phyloP scores from a whole-genome alignment of 768 basidiomycete species.

The Lyophyllum decastes region DNA sequence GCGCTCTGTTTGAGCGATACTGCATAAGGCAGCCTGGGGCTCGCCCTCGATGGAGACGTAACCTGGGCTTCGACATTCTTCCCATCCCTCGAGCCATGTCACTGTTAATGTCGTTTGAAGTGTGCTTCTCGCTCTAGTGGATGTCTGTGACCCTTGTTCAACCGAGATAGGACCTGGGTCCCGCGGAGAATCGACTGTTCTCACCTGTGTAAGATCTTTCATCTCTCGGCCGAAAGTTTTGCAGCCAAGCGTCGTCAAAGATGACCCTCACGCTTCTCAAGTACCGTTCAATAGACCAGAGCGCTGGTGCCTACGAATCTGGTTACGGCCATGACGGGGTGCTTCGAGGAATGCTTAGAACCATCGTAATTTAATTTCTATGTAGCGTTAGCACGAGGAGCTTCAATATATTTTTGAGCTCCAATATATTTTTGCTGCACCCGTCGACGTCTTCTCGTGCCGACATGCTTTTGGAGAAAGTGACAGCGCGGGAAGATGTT shows the following conservation, averaged over 20 bases:
- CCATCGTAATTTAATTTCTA: neutral
- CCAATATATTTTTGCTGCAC: too few species aligned
- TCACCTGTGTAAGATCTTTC: neutral
- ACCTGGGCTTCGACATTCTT: neutral
- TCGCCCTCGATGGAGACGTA: neutral
- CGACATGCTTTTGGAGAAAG: neutral
- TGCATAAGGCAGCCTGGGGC: neutral
- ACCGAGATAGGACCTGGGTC: neutral
- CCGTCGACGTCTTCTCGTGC: neutral
- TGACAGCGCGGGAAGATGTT: constrained; percentile 20
- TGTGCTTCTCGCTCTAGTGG: neutral
- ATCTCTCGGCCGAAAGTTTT: neutral
- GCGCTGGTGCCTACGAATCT: neutral
- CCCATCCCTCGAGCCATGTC: neutral
- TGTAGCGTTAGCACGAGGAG: neutral
- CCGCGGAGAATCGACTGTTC: constrained; percentile 2
- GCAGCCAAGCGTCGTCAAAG: neutral
- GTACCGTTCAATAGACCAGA: neutral
- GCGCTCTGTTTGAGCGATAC: neutral
- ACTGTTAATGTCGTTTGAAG: neutral
- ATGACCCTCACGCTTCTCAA: neutral
- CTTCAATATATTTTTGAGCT: neutral
- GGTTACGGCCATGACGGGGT: neutral
- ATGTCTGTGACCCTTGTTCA: neutral
- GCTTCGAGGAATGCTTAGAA: neutral